A percentile compares a stretch with the other conserved stretches of the same genome.
Evolutionary conservation across 2,329 filamentous ascomycete genomes (phyloP).

Genomic region (Fusarium abutilonis): DNA sequence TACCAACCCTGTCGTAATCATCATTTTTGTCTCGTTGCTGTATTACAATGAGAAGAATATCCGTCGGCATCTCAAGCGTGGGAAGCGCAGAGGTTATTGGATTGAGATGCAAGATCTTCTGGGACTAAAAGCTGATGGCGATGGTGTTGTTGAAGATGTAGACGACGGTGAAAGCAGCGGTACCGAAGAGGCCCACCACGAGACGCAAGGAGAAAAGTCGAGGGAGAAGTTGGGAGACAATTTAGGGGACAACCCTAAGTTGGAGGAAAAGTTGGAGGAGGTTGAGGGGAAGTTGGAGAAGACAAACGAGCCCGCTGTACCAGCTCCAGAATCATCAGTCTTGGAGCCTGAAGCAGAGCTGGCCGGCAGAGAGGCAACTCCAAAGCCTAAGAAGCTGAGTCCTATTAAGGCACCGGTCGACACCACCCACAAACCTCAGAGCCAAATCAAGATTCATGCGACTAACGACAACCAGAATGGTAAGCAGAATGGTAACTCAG

Average conservation of each 20-base stretch:
- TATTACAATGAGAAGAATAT: conserved; percentile 60
- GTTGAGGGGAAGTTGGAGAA: not conserved
- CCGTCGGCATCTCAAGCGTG: conserved; percentile 52
- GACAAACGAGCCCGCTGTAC: conserved; percentile 5
- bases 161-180: conserved; percentile 34
- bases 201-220: not conserved
- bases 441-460: conserved; percentile 2
- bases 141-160: conserved; percentile 2
- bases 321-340: conserved; percentile 16
- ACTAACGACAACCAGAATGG: conserved; percentile 16
- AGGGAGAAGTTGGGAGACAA: no score
- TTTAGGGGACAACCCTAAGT: no score
- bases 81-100: conserved; percentile 45
- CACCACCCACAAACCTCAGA: not conserved
- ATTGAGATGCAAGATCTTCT: conserved; percentile 40
- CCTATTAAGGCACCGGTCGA: conserved; percentile 7
- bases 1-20: conserved; percentile 63
- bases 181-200: conserved; percentile 19
- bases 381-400: conserved; percentile 18
- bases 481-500: conserved; percentile 39
- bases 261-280: no score
- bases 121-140: conserved; percentile 2
- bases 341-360: conserved; percentile 10
- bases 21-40: conserved; percentile 56
- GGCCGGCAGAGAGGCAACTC: conserved; percentile 29